Evolutionary conservation across 768 basidiomycete species (phyloP), one percentile per base, ranked within the genome.

Genomic region (Dentipellis fragilis): DNA sequence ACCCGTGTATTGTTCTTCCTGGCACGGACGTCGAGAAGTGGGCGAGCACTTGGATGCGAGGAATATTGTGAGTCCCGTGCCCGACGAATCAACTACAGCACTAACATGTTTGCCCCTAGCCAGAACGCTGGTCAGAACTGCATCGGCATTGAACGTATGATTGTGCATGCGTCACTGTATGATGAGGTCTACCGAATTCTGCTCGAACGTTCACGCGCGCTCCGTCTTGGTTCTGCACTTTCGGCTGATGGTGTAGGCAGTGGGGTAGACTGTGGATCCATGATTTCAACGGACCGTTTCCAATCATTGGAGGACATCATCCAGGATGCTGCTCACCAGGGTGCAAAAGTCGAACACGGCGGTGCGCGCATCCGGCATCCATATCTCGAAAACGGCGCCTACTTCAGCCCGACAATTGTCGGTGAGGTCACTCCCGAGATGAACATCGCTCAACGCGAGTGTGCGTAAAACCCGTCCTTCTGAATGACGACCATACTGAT

Each of bases 101-200:
- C 49, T 37, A 19, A 19, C 22, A 0, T 57, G 21, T 34, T 22
- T 17, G 14, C 16, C 37, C 12, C 48, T n/a, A 93, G 92, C 75
- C 93, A 93, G 75, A 91, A 92, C 57, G 80, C 81, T 51, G 94
- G 94, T 19, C 95, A 97, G 72, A 97, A 97, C 64, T 99, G 95
- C 68, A 95, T 99, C 63, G 95, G 94, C 37, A 89, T 94, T 59
- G 95, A 99, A 68, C 82, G 93, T 2, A 79, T 98, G 60, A 80
- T 98, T 48, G 91, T 98, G 38, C 93, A 93, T 63, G 66, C 73
- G 0, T 76, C 76, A 0, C 85, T 91, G 63, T 87, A 93, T 62
- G 81, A 92, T 49, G 80, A 84, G 5, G 79, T 98, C 50, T 79
- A 84, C 61, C 72, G 74, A 2, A 76, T 83, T 19, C 75, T 97